phyloP scores from a whole-genome alignment of 495 filamentous ascomycete species.

The Tuber melanosporum region DNA sequence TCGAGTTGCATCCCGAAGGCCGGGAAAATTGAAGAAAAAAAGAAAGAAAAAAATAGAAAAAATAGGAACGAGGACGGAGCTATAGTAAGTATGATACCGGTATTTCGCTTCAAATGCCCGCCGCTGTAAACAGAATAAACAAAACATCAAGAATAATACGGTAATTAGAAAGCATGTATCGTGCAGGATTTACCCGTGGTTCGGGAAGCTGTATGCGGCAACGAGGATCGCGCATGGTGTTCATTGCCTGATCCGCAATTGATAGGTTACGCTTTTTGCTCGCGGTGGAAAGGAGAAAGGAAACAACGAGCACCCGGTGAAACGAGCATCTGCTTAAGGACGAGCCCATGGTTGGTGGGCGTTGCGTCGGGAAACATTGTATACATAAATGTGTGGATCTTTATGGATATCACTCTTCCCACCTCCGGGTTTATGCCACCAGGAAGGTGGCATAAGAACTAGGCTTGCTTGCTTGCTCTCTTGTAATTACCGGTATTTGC shows the following conservation, averaged over 20 bases:
- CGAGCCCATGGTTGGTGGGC: not conserved
- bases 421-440: not conserved
- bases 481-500: not conserved
- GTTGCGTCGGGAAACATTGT: not conserved
- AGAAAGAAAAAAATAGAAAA: too few relatives aligned
- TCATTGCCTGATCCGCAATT: constrained; percentile 30
- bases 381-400: not conserved
- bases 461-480: not conserved
- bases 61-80: not conserved
- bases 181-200: constrained; percentile 36
- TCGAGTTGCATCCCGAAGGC: not conserved
- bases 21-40: not conserved
- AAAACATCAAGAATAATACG: not conserved
- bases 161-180: constrained; percentile 17
- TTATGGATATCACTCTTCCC: not conserved
- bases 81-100: not conserved
- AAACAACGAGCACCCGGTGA: not conserved
- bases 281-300: not conserved
- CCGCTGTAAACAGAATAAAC: not conserved
- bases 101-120: not conserved
- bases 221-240: constrained; percentile 21
- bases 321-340: not conserved
- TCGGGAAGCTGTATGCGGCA: constrained; percentile 38
- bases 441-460: not conserved
- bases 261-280: not conserved